Evolutionary conservation across 2,329 filamentous ascomycete species (phyloP).

Genomic region (Diaporthe aspalathi): DNA sequence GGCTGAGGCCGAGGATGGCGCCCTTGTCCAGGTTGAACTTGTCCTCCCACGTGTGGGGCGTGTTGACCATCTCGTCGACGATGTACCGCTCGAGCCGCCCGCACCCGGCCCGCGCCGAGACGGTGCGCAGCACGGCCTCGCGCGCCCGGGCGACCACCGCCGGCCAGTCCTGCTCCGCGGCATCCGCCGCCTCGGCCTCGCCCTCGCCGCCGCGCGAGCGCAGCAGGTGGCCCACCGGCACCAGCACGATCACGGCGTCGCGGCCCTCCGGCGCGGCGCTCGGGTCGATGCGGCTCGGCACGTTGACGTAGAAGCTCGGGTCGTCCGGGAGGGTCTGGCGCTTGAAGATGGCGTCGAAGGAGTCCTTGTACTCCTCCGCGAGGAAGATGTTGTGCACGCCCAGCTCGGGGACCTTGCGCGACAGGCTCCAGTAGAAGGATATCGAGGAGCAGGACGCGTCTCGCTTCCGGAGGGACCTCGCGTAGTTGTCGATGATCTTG

Average conservation of each 20-base stretch:
- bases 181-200: constrained; percentile 52
- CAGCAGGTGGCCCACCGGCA: constrained; percentile 77
- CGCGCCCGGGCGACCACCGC: constrained; percentile 70
- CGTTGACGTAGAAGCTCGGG: constrained; percentile 82
- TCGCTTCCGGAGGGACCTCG: constrained; percentile 56
- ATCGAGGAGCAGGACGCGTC: constrained; percentile 77
- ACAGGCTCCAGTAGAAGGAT: constrained; percentile 80
- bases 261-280: constrained; percentile 73
- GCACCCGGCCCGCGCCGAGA: constrained; percentile 70
- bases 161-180: constrained; percentile 68
- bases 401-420: constrained; percentile 70
- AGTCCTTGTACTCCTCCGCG: constrained; percentile 76
- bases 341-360: constrained; percentile 82
- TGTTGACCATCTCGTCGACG: constrained; percentile 72
- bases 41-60: constrained; percentile 71
- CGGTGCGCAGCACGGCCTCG: constrained; percentile 68
- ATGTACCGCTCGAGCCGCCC: constrained; percentile 60
- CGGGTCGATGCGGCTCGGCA: constrained; percentile 76
- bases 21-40: constrained; percentile 81
- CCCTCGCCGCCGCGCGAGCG: constrained; percentile 53
- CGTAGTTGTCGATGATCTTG: constrained; percentile 46
- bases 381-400: constrained; percentile 82
- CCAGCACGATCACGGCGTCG: constrained; percentile 76
- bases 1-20: constrained; percentile 77
- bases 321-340: constrained; percentile 73